These are phyloP conservation scores for Phaeosphaeriaceae sp. DNA, from an alignment of 2,329 filamentous ascomycete genomes.

Conservation along the genomic window DNA sequence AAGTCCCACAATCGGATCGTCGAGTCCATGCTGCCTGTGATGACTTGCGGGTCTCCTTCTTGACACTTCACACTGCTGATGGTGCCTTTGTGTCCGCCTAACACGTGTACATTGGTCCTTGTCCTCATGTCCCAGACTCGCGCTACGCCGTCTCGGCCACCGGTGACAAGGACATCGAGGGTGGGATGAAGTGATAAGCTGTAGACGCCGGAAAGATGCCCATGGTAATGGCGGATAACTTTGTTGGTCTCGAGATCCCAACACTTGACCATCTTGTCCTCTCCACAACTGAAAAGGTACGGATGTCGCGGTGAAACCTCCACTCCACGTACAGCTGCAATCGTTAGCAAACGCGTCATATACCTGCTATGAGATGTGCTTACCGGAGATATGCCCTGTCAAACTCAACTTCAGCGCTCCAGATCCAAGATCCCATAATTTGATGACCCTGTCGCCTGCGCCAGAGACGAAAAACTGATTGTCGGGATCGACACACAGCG, in stretches of 20 bases:
- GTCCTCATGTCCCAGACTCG: constrained; percentile 98
- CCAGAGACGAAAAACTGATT: constrained; percentile 98
- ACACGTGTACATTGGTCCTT: constrained; percentile 91
- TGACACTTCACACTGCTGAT: constrained; percentile 90
- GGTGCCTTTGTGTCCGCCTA: constrained; percentile 88
- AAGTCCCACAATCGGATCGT: constrained; percentile 79
- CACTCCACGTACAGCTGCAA: background rate
- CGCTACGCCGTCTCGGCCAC: constrained; percentile 91
- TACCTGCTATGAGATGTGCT: background rate
- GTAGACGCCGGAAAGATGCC: constrained; percentile 95
- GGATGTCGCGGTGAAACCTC: constrained; percentile 87
- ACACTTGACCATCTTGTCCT: constrained; percentile 99
- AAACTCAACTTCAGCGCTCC: constrained; percentile 57
- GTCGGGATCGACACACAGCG: constrained; percentile 82
- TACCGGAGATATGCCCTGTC: constrained; percentile 36
- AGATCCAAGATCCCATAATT: constrained; percentile 96
- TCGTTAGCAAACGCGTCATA: background rate
- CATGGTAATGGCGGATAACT: constrained; percentile 85
- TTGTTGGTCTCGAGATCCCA: constrained; percentile 99
- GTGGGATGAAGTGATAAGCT: constrained; percentile 92
- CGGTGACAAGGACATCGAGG: constrained; percentile 91
- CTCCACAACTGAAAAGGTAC: constrained; percentile 95
- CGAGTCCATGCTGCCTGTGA: constrained; percentile 86
- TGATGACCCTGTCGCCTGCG: constrained; percentile 87
- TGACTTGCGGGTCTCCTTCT: constrained; percentile 95